Evolutionary conservation across 1,139 yeast species (phyloP).

Genomic region (Taphrina wiesneri): DNA sequence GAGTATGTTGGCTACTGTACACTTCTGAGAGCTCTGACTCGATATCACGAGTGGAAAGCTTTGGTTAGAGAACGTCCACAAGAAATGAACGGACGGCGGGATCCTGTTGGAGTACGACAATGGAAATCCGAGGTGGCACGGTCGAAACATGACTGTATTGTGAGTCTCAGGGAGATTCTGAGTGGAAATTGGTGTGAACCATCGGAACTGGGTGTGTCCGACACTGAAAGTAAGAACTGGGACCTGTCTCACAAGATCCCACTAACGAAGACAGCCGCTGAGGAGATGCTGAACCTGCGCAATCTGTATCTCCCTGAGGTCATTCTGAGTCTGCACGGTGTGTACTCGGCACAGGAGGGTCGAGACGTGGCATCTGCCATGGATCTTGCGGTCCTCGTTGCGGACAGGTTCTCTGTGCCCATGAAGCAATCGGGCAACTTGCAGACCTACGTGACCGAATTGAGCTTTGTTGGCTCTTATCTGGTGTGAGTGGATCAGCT

Average conservation of each 20-base stretch:
- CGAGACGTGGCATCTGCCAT: conserved; percentile 26
- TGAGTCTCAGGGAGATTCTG: conserved; percentile 23
- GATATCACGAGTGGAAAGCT: conserved; percentile 35
- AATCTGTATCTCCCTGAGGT: conserved; percentile 34
- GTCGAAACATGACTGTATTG: conserved; percentile 14
- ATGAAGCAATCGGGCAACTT: conserved; percentile 26
- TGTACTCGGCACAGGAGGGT: conserved; percentile 31
- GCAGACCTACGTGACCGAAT: conserved; percentile 21
- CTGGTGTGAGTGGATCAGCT: background rate
- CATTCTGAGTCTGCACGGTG: conserved; percentile 33
- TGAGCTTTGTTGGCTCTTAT: conserved; percentile 17
- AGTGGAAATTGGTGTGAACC: conserved; percentile 32
- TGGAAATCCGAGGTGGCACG: conserved; percentile 33
- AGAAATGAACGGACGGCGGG: conserved; percentile 21
- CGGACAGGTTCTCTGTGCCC: conserved; percentile 11
- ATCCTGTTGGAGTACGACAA: conserved; percentile 26
- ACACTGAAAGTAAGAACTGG: conserved; percentile 16
- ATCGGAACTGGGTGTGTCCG: conserved; percentile 13
- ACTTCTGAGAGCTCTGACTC: conserved; percentile 21
- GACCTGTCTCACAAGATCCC: background rate
- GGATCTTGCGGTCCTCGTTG: conserved; percentile 25
- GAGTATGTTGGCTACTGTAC: conserved; percentile 34
- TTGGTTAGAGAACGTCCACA: conserved; percentile 14
- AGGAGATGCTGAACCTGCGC: conserved; percentile 29
- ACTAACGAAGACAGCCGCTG: background rate